Evolutionary conservation across 2,329 filamentous ascomycete species (phyloP).

Genomic region (Aspergillus carbonarius): DNA sequence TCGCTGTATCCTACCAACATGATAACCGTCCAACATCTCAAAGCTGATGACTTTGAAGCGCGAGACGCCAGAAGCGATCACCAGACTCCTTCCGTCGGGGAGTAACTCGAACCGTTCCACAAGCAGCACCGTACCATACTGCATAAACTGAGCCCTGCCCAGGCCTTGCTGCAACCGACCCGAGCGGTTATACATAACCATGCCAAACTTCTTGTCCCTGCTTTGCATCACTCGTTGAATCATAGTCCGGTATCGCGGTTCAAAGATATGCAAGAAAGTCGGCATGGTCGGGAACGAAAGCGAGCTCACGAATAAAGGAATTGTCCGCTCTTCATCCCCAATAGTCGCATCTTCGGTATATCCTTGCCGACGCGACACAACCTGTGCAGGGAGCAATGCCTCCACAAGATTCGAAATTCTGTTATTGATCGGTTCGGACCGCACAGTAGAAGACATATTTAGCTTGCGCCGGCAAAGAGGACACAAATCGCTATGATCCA

Average conservation of each 20-base stretch:
- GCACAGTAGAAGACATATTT: conserved; percentile 51
- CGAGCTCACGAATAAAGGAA: conserved; percentile 78
- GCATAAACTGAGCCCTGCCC: conserved; percentile 59
- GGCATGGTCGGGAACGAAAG: conserved; percentile 79
- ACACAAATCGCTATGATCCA: conserved; percentile 76
- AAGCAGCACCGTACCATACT: conserved; percentile 75
- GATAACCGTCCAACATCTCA: conserved; percentile 72
- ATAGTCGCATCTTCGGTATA: conserved; percentile 57
- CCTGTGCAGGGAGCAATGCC: conserved; percentile 66
- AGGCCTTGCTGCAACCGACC: conserved; percentile 54
- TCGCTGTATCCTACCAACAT: conserved; percentile 71
- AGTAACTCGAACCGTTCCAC: conserved; percentile 73
- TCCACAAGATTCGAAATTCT: conserved; percentile 63
- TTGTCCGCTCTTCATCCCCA: conserved; percentile 56
- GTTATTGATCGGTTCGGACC: conserved; percentile 59
- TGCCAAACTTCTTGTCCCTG: conserved; percentile 74
- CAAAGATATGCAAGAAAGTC: conserved; percentile 87
- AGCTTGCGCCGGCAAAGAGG: conserved; percentile 74
- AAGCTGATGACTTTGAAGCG: conserved; percentile 68
- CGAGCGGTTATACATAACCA: conserved; percentile 70
- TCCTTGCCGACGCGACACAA: conserved; percentile 58
- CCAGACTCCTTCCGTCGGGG: conserved; percentile 75
- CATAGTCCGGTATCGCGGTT: conserved; percentile 90
- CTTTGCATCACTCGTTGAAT: conserved; percentile 71
- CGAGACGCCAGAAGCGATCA: conserved; percentile 74